Evolutionary conservation across 331 rosid genomes (phyloP).

Genomic region (Erythrophleum ivorense): DNA sequence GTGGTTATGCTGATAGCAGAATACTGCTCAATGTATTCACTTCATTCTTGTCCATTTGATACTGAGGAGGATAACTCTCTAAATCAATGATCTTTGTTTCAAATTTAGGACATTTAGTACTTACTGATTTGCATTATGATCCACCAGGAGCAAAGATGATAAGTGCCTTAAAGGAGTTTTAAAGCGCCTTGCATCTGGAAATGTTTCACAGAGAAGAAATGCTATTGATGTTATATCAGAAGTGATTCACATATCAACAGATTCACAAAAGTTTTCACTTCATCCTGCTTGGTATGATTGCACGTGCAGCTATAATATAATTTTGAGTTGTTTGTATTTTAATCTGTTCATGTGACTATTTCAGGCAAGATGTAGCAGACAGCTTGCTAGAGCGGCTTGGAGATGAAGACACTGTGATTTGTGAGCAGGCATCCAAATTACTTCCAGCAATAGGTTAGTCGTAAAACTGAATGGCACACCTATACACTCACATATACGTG

Average conservation of each 20-base stretch:
- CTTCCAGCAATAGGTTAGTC: conserved; percentile 75
- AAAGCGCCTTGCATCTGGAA: conserved; percentile 65
- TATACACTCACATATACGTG: not conserved
- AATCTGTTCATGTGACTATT: conserved; percentile 36
- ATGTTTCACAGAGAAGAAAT: conserved; percentile 74
- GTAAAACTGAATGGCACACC: conserved; percentile 2
- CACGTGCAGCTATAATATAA: conserved; percentile 8
- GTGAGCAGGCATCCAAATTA: conserved; percentile 68
- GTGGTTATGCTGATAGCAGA: conserved; percentile 82
- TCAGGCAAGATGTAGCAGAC: conserved; percentile 75
- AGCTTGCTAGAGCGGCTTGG: conserved; percentile 73
- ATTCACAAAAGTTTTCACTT: conserved; percentile 49
- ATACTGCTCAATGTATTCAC: conserved; percentile 72
- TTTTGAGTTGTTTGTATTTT: conserved; percentile 29
- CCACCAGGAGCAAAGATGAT: conserved; percentile 66
- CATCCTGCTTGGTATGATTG: conserved; percentile 62
- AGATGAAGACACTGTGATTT: conserved; percentile 71
- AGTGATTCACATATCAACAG: conserved; percentile 57
- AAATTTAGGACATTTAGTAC: not conserved
- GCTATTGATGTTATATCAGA: conserved; percentile 83
- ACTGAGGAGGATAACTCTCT: conserved; percentile 21
- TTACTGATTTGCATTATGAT: conserved; percentile 43
- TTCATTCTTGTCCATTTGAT: conserved; percentile 38
- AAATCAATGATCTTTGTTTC: conserved; percentile 15
- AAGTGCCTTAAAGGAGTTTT: conserved; percentile 74